Conservation (phyloP, 148 eudicot genomes). For the Mesembryanthemum crystallinum region DNA sequence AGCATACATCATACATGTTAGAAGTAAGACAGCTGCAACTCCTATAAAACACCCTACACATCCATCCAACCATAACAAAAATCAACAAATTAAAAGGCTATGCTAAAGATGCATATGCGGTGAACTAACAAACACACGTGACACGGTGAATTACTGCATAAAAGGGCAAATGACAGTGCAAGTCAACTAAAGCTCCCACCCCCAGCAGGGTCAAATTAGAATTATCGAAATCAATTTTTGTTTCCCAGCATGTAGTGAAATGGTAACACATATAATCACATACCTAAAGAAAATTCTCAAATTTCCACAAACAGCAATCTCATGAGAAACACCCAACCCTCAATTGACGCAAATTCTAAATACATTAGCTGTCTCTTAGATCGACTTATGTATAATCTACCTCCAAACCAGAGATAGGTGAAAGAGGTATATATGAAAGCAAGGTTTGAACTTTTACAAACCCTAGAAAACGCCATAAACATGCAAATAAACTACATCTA, state of each 20-base stretch:
- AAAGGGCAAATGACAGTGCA: neutral
- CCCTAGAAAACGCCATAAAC: too few relatives aligned
- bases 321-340: conserved; percentile 59
- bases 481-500: too few relatives aligned
- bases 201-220: neutral
- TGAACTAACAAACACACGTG: neutral
- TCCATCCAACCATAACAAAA: neutral
- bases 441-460: neutral
- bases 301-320: conserved; percentile 73
- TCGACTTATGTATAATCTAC: conserved; percentile 56
- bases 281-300: conserved; percentile 71
- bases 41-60: neutral
- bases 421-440: conserved; percentile 62
- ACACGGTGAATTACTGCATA: too few relatives aligned
- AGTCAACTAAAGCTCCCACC: neutral
- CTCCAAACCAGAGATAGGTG: conserved; percentile 89
- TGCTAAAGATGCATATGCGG: neutral
- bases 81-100: too few relatives aligned
- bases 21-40: neutral
- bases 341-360: conserved; percentile 57
- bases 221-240: neutral
- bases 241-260: neutral
- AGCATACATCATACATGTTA: neutral
- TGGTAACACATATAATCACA: neutral
- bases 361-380: conserved; percentile 59